These are phyloP conservation scores for Tuber umbilicatum DNA, from an alignment of 495 filamentous ascomycete species.

Conservation along the genomic window DNA sequence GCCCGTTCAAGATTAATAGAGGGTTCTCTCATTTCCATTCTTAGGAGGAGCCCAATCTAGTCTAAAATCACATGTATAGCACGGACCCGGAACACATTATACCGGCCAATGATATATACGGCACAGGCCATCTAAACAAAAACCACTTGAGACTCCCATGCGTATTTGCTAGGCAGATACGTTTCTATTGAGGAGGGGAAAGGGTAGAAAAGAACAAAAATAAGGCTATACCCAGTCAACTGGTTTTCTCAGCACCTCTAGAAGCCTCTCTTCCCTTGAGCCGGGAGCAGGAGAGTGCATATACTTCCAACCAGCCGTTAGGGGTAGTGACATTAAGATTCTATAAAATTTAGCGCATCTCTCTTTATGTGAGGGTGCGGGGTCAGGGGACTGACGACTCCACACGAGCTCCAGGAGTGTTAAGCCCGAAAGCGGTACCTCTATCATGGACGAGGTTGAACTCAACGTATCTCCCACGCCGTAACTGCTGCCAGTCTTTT, in stretches of 20 bases:
- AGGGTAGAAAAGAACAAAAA: neutral
- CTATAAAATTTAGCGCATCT: conserved; percentile 44
- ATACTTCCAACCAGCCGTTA: conserved; percentile 91
- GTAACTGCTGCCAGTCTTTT: conserved; percentile 94
- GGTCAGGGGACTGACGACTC: conserved; percentile 48
- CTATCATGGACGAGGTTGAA: conserved; percentile 98
- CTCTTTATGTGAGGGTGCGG: neutral
- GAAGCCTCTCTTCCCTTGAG: conserved; percentile 65
- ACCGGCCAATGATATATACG: neutral
- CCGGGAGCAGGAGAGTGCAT: conserved; percentile 78
- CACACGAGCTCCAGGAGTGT: conserved; percentile 82
- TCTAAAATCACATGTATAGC: neutral
- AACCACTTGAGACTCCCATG: neutral
- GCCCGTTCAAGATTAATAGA: neutral
- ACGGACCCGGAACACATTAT: neutral
- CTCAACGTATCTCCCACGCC: conserved; percentile 89
- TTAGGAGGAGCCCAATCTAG: neutral
- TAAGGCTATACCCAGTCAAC: conserved; percentile 72
- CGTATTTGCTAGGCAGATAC: neutral
- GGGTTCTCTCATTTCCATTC: neutral
- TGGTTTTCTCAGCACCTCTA: conserved; percentile 78
- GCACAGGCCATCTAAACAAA: neutral
- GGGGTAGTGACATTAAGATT: conserved; percentile 92
- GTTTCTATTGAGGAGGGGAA: neutral
- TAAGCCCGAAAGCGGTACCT: conserved; percentile 88